Base-by-base conservation (phyloP, 1,284 basidiomycete genomes). In the Papiliotrema nemorosa region DNA sequence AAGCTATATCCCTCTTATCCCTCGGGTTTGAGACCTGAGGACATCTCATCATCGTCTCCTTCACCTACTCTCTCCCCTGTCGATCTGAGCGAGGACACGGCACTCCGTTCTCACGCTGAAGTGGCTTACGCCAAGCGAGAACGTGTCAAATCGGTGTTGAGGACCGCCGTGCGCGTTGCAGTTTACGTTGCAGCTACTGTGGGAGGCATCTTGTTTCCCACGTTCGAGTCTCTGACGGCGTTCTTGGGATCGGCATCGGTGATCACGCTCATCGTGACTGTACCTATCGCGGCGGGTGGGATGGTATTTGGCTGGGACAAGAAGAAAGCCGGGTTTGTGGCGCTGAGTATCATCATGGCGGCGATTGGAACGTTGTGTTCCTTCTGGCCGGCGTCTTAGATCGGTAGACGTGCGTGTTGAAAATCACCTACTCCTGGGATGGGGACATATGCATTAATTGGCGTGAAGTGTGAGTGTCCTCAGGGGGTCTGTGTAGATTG, bases 201-300 rank as follows among this genome's bases (percentile, higher is more conserved):
- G 25, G 82, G 86, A 33, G 90, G 89, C 2, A 84, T 93, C 54
- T 69, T 84, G 51, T 76, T 96, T 36, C 92, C 93, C 1, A 82
- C 88, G 48, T 96, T 97, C 69, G 86, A 88, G 63, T 81, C 84
- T 5, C 80, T 91, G 66, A 90, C 96, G 87, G 84, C 84, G 14
- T 86, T 92, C 65, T 77, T 93, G 37, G 90, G 91, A 3, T 84
- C 84, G 9, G 90, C 89, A 65, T 82, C 86, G 40, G 86, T 88
- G 0, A 88, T 91, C 64, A 74, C 86, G 56, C 80, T 88, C n/a
- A 85, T 84, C 58, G 81, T 89, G 39, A 84, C 90, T 59, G 84
- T 87, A 1, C 89, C 89, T 2, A 77, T 90, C 34, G 77, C 78
- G 40, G 80, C 80, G 41, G 75, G 87, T 44, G 78, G 79, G 6